Evolutionary conservation across 768 basidiomycete genomes (phyloP).

Genomic region (Hygrophoropsis aurantiaca): DNA sequence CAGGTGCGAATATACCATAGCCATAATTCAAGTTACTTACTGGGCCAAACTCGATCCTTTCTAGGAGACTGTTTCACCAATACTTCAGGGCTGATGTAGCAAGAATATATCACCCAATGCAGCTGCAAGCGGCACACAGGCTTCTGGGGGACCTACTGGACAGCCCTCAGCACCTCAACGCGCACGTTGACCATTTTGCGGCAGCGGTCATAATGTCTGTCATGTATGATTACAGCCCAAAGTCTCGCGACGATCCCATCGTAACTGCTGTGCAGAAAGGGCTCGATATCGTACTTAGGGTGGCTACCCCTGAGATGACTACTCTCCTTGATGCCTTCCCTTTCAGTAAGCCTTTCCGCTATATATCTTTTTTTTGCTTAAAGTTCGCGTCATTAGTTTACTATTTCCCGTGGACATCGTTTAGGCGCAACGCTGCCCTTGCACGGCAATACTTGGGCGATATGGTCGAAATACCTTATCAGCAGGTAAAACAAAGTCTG

Average conservation of each 20-base stretch:
- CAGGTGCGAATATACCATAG: no score
- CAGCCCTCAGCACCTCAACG: neutral
- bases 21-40: no score
- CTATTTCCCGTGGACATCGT: constrained; percentile 19
- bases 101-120: neutral
- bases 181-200: constrained; percentile 3
- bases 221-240: neutral
- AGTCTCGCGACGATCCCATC: neutral
- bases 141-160: constrained; percentile 4
- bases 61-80: constrained; percentile 12
- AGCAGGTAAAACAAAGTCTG: constrained; percentile 21
- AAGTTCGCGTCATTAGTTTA: constrained; percentile 11
- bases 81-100: constrained; percentile 1
- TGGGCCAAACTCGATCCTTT: no score
- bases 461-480: constrained; percentile 20
- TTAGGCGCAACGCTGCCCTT: constrained; percentile 17
- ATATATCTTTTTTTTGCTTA: neutral
- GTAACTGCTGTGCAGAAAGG: neutral
- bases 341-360: neutral
- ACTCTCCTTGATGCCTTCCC: neutral
- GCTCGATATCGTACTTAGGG: constrained; percentile 7
- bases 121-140: neutral
- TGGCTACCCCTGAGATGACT: constrained; percentile 19
- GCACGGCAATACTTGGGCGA: constrained; percentile 13
- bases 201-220: constrained; percentile 2